Evolutionary conservation across 176 grass and related monocot genomes (phyloP).

Genomic region (Cymbopogon citratus): DNA sequence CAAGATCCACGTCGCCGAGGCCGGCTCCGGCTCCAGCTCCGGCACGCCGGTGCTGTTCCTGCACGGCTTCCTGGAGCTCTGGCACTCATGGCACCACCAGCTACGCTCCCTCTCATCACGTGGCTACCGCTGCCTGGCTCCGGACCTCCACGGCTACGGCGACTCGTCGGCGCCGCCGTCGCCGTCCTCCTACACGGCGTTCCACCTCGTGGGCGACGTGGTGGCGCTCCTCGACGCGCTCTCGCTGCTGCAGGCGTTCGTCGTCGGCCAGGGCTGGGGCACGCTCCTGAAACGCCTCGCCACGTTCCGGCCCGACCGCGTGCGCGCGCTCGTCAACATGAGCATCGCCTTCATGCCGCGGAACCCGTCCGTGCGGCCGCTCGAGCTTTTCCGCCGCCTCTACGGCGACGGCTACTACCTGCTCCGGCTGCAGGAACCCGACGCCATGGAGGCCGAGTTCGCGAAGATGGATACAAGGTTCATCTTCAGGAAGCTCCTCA

Average conservation of each 20-base stretch:
- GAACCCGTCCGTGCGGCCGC: constrained; percentile 7
- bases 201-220: neutral
- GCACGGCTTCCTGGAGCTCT: constrained; percentile 43
- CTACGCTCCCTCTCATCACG: neutral
- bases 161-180: neutral
- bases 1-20: constrained; percentile 34
- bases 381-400: constrained; percentile 11
- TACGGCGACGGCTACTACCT: constrained; percentile 35
- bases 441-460: constrained; percentile 50
- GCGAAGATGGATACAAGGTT: constrained; percentile 28
- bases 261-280: neutral
- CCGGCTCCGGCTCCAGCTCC: neutral
- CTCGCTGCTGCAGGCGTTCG: neutral
- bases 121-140: constrained; percentile 20
- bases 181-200: neutral
- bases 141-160: neutral
- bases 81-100: constrained; percentile 49
- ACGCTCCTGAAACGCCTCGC: constrained; percentile 18
- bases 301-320: constrained; percentile 31
- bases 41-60: constrained; percentile 18
- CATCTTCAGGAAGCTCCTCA: constrained; percentile 36
- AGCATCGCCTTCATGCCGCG: constrained; percentile 53
- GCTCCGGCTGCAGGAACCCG: constrained; percentile 45
- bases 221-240: too few species aligned
- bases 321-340: constrained; percentile 44